Evolutionary conservation across 139 green algal species (phyloP), one percentile per base, ranked within the genome.

Genomic region (Tetratostichococcus sp.): DNA sequence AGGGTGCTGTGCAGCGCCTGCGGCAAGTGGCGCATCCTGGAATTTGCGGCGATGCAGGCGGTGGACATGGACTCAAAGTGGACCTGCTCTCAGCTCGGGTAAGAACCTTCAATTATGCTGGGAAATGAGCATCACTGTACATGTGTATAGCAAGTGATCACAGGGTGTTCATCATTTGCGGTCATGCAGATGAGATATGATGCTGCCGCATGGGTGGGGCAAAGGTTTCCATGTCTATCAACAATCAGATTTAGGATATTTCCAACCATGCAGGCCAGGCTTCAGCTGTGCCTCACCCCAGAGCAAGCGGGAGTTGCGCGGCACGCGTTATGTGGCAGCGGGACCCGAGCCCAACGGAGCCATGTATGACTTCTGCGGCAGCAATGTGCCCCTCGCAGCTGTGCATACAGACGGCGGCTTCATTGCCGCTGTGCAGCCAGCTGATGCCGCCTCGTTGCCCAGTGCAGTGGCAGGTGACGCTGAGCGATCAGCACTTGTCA

Each of bases 1-100:
- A 75, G 69, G 69, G 70, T 92, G 35, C 82, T 93, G 79, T 94
- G 90, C 84, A 89, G 75, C 76, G 21, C 34, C 0, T 94, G 90
- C 65, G 32, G 66, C 57, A 84, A 86, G 76, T 91, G 88, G 85
- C 80, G 89, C 72, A 89, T 89, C 58, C 78, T 89, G 6, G 72
- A 30, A n/a, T 91, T 85, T 43, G 79, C 80, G 1, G 57, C 65
- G 26, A 78, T 83, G 32, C 43, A 71, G 43, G 50, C 59, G 22
- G 50, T 79, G 1, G 65, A 32, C 0, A 78, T 68, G 16, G 67
- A 82, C 43, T 59, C 31, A 5, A 59, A 84, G 4, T 92, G 87
- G 85, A 86, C 76, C 1, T 93, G 88, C 70, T 69, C 26, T n/a
- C 77, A 82, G 65, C 82, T 92, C 1, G 80, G 80, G 81, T 88